Percentiles rank a stretch among this genome's conserved stretches.
These are phyloP conservation scores for Gossypium trilobum DNA, from an alignment of 441 rosid genomes.

Conservation along the genomic window DNA sequence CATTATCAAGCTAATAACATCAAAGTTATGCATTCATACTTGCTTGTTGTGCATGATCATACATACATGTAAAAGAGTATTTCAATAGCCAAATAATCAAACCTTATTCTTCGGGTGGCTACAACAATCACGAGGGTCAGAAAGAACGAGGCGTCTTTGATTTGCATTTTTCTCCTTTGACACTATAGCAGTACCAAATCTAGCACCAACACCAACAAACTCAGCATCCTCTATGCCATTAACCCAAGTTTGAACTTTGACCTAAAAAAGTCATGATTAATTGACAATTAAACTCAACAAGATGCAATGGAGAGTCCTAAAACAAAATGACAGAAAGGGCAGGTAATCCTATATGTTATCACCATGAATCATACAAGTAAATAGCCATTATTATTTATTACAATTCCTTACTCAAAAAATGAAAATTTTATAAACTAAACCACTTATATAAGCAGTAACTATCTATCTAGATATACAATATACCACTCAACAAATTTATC, in stretches of 20 bases:
- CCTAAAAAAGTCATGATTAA: conserved; percentile 30
- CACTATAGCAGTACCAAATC: conserved; percentile 75
- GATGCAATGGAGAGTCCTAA: not conserved
- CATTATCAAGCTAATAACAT: conserved; percentile 55
- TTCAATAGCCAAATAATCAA: not conserved
- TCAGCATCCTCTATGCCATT: conserved; percentile 69
- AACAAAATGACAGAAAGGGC: not conserved
- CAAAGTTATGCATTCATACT: not conserved
- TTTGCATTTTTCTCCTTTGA: conserved; percentile 92
- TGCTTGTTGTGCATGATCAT: not conserved
- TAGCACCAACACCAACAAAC: conserved; percentile 93
- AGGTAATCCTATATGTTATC: not conserved
- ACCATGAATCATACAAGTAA: conserved; percentile 3
- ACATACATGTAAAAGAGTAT: not conserved
- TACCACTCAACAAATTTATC: not conserved
- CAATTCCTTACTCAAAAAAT: conserved; percentile 5
- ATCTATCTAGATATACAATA: conserved; percentile 4
- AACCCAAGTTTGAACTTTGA: conserved; percentile 94
- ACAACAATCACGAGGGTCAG: conserved; percentile 87
- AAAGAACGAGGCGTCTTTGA: conserved; percentile 54
- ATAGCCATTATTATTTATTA: not conserved
- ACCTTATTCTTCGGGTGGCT: conserved; percentile 57
- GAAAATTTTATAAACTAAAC: conserved; percentile 7
- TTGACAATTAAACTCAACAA: not conserved
- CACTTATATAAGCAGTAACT: conserved; percentile 10